A percentile compares a stretch with the other conserved stretches of the same genome.
Evolutionary conservation across 148 eudicot genomes (phyloP).

Genomic region (Bassia scoparia): DNA sequence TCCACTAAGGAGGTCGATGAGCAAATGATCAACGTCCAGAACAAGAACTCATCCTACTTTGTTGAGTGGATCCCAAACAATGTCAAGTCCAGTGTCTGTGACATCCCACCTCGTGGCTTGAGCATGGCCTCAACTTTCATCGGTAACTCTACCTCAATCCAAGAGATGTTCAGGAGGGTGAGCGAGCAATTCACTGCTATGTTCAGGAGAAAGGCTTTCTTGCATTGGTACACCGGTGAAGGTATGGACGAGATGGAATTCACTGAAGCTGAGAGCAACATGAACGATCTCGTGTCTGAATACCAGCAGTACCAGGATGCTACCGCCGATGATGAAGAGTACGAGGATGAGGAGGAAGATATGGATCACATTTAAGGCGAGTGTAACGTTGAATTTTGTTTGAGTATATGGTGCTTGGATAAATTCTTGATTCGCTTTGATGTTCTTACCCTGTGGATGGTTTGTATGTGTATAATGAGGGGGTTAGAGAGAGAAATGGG

Average conservation of each 20-base stretch:
- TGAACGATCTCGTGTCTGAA: slow-evolving; percentile 76
- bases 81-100: slow-evolving; percentile 77
- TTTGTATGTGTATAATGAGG: slow-evolving; percentile 20
- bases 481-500: background rate
- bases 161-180: slow-evolving; percentile 76
- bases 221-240: slow-evolving; percentile 91
- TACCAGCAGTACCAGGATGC: slow-evolving; percentile 90
- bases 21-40: slow-evolving; percentile 66
- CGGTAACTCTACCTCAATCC: slow-evolving; percentile 72
- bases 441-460: slow-evolving; percentile 17
- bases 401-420: background rate
- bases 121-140: slow-evolving; percentile 74
- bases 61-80: slow-evolving; percentile 86
- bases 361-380: slow-evolving; percentile 18
- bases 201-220: slow-evolving; percentile 80
- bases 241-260: slow-evolving; percentile 96
- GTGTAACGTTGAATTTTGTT: background rate
- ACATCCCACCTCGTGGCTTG: slow-evolving; percentile 69
- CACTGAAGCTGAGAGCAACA: slow-evolving; percentile 85
- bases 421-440: slow-evolving; percentile 3
- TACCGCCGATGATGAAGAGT: slow-evolving; percentile 70
- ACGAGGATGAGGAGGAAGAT: slow-evolving; percentile 64
- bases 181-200: slow-evolving; percentile 86
- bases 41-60: slow-evolving; percentile 75
- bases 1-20: slow-evolving; percentile 67